Percentiles rank a stretch among this genome's conserved stretches.
Conservation (phyloP, 2,329 filamentous ascomycete genomes). For the Botrytis deweyae region DNA sequence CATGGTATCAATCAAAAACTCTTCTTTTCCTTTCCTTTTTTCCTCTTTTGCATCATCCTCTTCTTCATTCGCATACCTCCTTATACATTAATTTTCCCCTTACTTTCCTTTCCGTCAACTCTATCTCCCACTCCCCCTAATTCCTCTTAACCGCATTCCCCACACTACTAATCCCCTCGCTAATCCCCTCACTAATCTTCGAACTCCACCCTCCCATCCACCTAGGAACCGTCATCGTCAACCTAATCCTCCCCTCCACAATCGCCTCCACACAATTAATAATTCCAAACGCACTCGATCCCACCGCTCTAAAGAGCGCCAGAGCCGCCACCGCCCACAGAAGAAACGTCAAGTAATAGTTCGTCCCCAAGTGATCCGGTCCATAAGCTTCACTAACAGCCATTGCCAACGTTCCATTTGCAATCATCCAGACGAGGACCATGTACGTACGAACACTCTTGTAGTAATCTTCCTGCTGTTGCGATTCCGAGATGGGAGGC, state of each 20-base stretch:
- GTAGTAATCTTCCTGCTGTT: conserved; percentile 98
- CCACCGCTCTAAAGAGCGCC: conserved; percentile 84
- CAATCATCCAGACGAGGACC: conserved; percentile 91
- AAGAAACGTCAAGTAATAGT: conserved; percentile 90
- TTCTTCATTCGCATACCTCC: background rate
- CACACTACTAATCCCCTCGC: conserved; percentile 36
- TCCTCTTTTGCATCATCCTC: background rate
- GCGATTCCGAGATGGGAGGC: conserved; percentile 63
- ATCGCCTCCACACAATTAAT: conserved; percentile 82
- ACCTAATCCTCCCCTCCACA: conserved; percentile 74
- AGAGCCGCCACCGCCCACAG: conserved; percentile 86
- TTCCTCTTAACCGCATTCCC: conserved; percentile 31
- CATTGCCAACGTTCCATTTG: conserved; percentile 93
- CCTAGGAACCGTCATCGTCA: conserved; percentile 36
- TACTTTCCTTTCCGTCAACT: background rate
- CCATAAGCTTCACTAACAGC: conserved; percentile 83
- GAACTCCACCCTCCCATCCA: conserved; percentile 37
- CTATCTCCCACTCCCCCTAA: background rate
- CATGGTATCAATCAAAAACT: conserved; percentile 15
- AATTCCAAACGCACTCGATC: conserved; percentile 76
- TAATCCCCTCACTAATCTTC: conserved; percentile 34
- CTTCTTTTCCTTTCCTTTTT: background rate
- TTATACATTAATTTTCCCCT: background rate
- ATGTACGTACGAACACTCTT: conserved; percentile 96
- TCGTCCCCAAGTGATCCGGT: conserved; percentile 67